Base-by-base conservation (phyloP, 2,329 filamentous ascomycete species). In the Colletotrichum sp. region DNA sequence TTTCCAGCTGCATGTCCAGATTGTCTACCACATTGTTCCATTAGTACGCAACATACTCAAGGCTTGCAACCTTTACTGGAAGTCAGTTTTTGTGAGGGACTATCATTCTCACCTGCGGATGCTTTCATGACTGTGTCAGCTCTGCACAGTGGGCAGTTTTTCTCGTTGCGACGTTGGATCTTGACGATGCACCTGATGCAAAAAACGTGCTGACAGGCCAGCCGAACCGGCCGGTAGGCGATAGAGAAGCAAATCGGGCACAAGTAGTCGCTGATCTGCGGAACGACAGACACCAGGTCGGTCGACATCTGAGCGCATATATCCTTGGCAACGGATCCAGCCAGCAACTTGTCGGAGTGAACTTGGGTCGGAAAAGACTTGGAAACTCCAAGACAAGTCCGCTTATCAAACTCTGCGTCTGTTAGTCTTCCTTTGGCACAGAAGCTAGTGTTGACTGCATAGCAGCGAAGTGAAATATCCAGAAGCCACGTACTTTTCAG, bases 141-240 rank as follows among this genome's bases (percentile, higher is more conserved):
- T 74, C 96, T 90, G 82, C 95, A 98, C 70, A 97, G 87, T 0
- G 95, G 95, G 81, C 95, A 98, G 68, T 91, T 87, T 49, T 90
- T 89, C 81, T 94, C 92, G 76, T 89, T 88, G 52, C 92, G 90
- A 62, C 92, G 91, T 82, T 97, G 95, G 86, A 98, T 92, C 79
- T 95, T 92, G 77, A 98, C 92, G 65, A 96, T 89, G 82, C 95
- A 98, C 4, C 94, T 90, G 72, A 97, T 96, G 85, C 95, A 98
- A 81, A 96, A 96, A 16, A 96, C 86, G 79, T 97, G 95, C 32
- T 90, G 86, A 83, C 95, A 98, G 16, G 90, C 89, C 39, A 98
- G 88, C 28, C 93, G 91, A n/a, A 98, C 91, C 0, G 95, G 95
- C 79, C 95, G 92, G 88, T 94, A 97, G n/a, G 93, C 92, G 74